phyloP scores from a whole-genome alignment of 1,139 yeast genomes.

The Debaryomyces robertsiae region DNA sequence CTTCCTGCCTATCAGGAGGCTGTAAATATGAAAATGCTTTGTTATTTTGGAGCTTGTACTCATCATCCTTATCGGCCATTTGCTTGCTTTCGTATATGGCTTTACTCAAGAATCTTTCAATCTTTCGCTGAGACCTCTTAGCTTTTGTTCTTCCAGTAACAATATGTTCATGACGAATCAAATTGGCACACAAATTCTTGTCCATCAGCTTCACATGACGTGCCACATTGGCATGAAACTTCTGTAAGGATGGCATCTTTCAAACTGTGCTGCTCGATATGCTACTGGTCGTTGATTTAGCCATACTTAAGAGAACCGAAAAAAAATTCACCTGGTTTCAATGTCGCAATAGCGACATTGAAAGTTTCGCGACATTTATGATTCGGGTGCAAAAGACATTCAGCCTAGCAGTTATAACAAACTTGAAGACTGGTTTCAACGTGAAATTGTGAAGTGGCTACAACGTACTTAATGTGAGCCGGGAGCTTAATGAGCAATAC shows the following conservation, averaged over 20 bases:
- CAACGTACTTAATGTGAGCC: too few relatives aligned
- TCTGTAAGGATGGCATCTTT: conserved; percentile 46
- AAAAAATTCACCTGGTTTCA: conserved; percentile 1
- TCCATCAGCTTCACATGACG: conserved; percentile 50
- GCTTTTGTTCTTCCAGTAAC: conserved; percentile 51
- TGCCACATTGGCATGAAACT: conserved; percentile 47
- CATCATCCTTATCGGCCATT: conserved; percentile 22
- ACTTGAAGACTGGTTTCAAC: too few relatives aligned
- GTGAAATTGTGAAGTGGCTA: too few relatives aligned
- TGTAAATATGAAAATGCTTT: conserved; percentile 40
- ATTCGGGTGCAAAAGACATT: too few relatives aligned
- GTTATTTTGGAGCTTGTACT: conserved; percentile 24
- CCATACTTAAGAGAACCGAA: not conserved
- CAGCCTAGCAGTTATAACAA: too few relatives aligned
- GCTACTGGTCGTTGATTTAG: not conserved
- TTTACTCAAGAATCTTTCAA: conserved; percentile 42
- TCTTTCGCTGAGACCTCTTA: conserved; percentile 48
- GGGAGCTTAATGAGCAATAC: too few relatives aligned
- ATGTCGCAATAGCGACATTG: too few relatives aligned
- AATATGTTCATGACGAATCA: conserved; percentile 49
- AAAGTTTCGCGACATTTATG: not conserved
- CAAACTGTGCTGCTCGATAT: not conserved
- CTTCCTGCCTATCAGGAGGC: conserved; percentile 41
- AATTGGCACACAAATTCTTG: conserved; percentile 48
- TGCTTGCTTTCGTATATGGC: conserved; percentile 27